phyloP scores from a whole-genome alignment of 768 basidiomycete species.

The Kwoniella newhampshirensis region DNA sequence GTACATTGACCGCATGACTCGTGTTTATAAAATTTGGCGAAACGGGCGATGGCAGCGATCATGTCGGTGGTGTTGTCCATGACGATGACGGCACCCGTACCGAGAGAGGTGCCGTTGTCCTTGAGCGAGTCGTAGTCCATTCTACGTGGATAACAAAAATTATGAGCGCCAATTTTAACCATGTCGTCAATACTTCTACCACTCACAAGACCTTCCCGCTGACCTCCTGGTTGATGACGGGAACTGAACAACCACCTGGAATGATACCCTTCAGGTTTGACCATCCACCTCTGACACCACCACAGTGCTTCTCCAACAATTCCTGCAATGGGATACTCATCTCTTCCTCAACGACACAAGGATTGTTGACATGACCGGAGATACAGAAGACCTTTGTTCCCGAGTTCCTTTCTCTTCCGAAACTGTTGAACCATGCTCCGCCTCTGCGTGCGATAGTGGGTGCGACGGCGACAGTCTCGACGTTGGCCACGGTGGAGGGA shows the following conservation, averaged over 20 bases:
- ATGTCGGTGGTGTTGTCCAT: constrained; percentile 99
- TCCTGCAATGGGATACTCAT: constrained; percentile 97
- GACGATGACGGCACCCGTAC: constrained; percentile 97
- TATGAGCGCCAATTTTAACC: not conserved
- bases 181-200: not conserved
- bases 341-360: constrained; percentile 96
- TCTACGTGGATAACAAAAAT: constrained; percentile 53
- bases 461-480: constrained; percentile 96
- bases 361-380: constrained; percentile 96
- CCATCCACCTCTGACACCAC: constrained; percentile 92
- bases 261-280: constrained; percentile 95
- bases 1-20: constrained; percentile 98
- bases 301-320: constrained; percentile 93
- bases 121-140: constrained; percentile 99
- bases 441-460: constrained; percentile 94
- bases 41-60: constrained; percentile 88
- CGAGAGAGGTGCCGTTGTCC: constrained; percentile 92
- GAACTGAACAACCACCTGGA: constrained; percentile 92
- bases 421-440: constrained; percentile 82
- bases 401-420: constrained; percentile 87
- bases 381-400: constrained; percentile 98
- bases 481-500: constrained; percentile 95
- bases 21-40: constrained; percentile 95
- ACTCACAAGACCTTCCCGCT: constrained; percentile 87
- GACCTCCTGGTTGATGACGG: constrained; percentile 77